Evolutionary conservation across 169 alveolate genomes (phyloP), one percentile per base, ranked within the genome.

Genomic region (Toxoplasma gondii): DNA sequence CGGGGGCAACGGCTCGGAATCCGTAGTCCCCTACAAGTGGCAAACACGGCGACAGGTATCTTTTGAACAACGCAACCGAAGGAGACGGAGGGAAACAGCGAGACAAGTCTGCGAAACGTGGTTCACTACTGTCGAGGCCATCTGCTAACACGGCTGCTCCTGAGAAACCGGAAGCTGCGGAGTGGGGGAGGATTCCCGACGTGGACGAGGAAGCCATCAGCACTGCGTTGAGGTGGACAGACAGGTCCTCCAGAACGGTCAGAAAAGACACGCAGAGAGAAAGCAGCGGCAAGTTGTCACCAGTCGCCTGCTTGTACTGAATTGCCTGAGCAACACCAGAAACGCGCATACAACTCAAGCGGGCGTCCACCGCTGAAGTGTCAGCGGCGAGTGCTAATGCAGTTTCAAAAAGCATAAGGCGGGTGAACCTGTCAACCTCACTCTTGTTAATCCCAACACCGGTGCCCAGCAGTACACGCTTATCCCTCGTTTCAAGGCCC

Each of bases 1-100:
- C 88, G 22, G 44, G 44, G 34, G 88, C 88, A 16, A 81, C 88
- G 29, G 88, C 88, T 81, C 88, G 45, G 88, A 81, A 81, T 19
- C 53, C 44, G 34, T 81, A 81, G 49, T 81, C 88, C 12, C 88
- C 88, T 44, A 81, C 19, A 29, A 81, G 88, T 9, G 88, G 88
- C 88, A 81, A 53, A 41, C 88, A 81, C 54, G 88, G 88, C 31
- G 88, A 81, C 45, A 81, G 49, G 38, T 81, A 81, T 31, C 38
- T 53, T n/a, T 19, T 81, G 53, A 19, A 81, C 19, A 36, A 31
- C 22, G 88, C 88, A 10, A 39, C 88, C 19, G 64, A n/a, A 7
- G 88, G 41, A 41, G 88, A n/a, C 31, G 88, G 53, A 36, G 88
- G 88, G 34, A n/a, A 39, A 39, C 64, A 81, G 38, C 49, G 19